Percentiles rank a stretch among this genome's conserved stretches.
Conservation (phyloP, 140 eudicot species). For the Stevia rebaudiana region DNA sequence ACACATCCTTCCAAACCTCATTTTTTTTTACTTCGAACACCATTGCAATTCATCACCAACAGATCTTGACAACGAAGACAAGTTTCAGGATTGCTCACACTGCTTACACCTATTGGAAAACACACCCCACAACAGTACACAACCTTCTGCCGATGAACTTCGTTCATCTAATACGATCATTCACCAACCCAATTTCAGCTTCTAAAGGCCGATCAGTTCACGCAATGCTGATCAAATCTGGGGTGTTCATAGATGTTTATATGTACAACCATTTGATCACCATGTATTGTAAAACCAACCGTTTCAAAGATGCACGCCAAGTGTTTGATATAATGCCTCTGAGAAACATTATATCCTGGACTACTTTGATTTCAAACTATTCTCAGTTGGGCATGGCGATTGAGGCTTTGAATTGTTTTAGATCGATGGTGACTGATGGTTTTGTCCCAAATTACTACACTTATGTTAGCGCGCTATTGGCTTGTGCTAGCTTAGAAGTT, state of each 20-base stretch:
- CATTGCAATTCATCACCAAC: not conserved
- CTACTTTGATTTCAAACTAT: conserved; percentile 48
- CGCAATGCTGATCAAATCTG: conserved; percentile 43
- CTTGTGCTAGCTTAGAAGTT: conserved; percentile 40
- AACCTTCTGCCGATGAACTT: conserved; percentile 35
- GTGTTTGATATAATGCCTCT: conserved; percentile 65
- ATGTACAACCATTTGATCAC: conserved; percentile 55
- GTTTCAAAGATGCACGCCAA: conserved; percentile 38
- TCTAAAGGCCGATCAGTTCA: conserved; percentile 47
- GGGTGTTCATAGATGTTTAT: conserved; percentile 42
- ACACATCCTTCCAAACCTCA: too few relatives aligned
- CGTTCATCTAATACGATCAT: conserved; percentile 42
- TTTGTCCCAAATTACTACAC: conserved; percentile 51
- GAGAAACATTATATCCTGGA: conserved; percentile 62
- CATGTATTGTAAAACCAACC: conserved; percentile 41
- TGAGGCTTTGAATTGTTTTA: conserved; percentile 39
- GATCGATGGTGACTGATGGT: conserved; percentile 47
- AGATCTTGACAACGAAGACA: not conserved
- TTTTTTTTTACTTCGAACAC: too few relatives aligned
- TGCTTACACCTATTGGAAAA: not conserved
- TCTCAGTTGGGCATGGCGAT: conserved; percentile 34
- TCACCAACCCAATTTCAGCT: conserved; percentile 26
- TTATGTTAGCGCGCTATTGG: conserved; percentile 55
- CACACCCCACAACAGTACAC: conserved; percentile 11
- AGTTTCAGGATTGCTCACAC: conserved; percentile 4